Conservation (phyloP, 2,329 filamentous ascomycete species). For the Aspergillus vadensis region DNA sequence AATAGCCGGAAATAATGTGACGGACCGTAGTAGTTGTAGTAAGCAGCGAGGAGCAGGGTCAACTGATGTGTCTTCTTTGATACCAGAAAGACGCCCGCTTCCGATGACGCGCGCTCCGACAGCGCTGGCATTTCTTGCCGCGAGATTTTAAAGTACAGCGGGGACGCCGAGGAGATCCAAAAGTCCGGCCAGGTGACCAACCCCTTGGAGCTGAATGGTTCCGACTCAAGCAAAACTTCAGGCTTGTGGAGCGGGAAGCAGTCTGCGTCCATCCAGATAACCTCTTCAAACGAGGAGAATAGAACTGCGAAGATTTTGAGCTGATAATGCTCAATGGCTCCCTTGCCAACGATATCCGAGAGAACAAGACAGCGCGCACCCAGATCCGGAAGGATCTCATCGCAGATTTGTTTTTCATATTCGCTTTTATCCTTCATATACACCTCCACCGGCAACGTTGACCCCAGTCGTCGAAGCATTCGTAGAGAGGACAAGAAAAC, state of each 20-base stretch:
- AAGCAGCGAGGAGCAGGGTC: constrained; percentile 40
- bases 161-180: constrained; percentile 48
- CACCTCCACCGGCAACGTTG: constrained; percentile 52
- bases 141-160: constrained; percentile 46
- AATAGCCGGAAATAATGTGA: constrained; percentile 43
- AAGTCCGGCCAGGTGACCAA: constrained; percentile 61
- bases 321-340: constrained; percentile 51
- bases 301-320: constrained; percentile 61
- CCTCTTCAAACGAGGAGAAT: constrained; percentile 61
- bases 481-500: constrained; percentile 54
- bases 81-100: constrained; percentile 40
- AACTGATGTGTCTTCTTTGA: constrained; percentile 39
- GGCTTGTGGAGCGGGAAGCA: constrained; percentile 55
- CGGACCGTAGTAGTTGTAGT: constrained; percentile 41
- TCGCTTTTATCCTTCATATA: constrained; percentile 44
- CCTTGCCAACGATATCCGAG: constrained; percentile 44
- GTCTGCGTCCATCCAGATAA: constrained; percentile 62
- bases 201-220: constrained; percentile 56
- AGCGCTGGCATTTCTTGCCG: constrained; percentile 37
- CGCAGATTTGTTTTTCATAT: constrained; percentile 45
- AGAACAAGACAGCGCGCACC: constrained; percentile 48
- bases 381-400: constrained; percentile 43
- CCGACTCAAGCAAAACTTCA: constrained; percentile 50
- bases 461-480: constrained; percentile 56
- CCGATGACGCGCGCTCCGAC: constrained; percentile 38